These are phyloP conservation scores for Aspergillus persii DNA, from an alignment of 2,329 filamentous ascomycete species.

Conservation along the genomic window DNA sequence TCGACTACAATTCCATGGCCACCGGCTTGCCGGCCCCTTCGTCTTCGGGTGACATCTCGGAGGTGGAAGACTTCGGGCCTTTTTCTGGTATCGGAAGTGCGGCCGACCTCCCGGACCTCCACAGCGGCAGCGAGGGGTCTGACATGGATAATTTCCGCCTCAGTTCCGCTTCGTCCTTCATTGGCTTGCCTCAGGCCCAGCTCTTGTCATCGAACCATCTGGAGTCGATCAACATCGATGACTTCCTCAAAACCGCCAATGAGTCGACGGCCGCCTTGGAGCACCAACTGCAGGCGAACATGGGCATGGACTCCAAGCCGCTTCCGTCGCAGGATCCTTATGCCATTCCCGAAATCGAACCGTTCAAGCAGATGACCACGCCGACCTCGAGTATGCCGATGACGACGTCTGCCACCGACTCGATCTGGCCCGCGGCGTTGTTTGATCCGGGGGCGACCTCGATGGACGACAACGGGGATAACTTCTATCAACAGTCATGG, in stretches of 20 bases:
- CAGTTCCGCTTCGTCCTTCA: conserved; percentile 45
- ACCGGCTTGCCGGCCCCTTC: conserved; percentile 42
- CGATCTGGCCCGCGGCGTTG: conserved; percentile 33
- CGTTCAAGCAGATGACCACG: conserved; percentile 23
- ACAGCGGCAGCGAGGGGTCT: conserved; percentile 42
- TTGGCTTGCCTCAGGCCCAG: conserved; percentile 41
- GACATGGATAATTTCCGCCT: conserved; percentile 42
- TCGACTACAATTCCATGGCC: conserved; percentile 42
- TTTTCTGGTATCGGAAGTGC: conserved; percentile 29
- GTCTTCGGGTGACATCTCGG: conserved; percentile 50
- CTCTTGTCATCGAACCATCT: conserved; percentile 41
- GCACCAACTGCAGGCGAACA: conserved; percentile 39
- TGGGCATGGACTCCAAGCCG: conserved; percentile 35
- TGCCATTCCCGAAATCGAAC: conserved; percentile 24
- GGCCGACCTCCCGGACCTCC: conserved; percentile 37
- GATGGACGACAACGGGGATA: conserved; percentile 26
- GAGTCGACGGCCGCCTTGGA: conserved; percentile 40
- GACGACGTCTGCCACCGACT: conserved; percentile 28
- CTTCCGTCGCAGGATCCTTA: conserved; percentile 31
- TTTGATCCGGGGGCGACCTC: conserved; percentile 31
- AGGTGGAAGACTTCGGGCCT: conserved; percentile 45
- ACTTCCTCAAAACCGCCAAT: conserved; percentile 43
- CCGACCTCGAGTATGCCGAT: conserved; percentile 19
- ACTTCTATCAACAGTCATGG: conserved; percentile 34
- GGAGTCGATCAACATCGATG: conserved; percentile 44